Evolutionary conservation across 2,329 filamentous ascomycete genomes (phyloP), one percentile per base, ranked within the genome.

Genomic region (Cladosporium halotolerans): DNA sequence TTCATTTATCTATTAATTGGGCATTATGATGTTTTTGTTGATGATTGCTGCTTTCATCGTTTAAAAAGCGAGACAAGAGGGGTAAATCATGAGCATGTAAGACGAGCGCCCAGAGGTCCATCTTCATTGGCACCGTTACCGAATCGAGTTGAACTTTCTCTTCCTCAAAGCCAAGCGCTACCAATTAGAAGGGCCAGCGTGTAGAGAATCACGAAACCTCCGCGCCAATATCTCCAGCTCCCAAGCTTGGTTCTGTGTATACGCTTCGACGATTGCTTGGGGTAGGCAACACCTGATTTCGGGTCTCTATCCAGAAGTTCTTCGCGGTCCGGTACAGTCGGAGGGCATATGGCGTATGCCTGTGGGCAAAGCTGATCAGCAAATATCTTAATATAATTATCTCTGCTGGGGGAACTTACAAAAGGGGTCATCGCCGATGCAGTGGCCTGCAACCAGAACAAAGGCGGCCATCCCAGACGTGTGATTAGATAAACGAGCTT

Each of bases 391-490:
- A 14, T 39, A 3, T 14, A 14, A 39, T 13, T 13, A 14, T 14
- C 10, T 34, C 34, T 36, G 7, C 10, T 11, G n/a, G 1, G 34
- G 1, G 7, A 9, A 39, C 36, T 39, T 39, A 39, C 72, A 43
- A 85, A 73, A 0, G 82, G 82, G 2, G 53, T 44, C 48, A 57
- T 42, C 6, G 48, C 50, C 2, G 55, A 57, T 13, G 40, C 52
- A 5, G 55, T 28, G 46, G 55, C 43, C 38, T 57, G 53, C 9
- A 82, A 60, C 68, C 80, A 83, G 0, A 79, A 77, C 41, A 83
- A 61, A 0, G 81, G 81, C 5, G 80, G 80, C 81, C 81, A 84
- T 68, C 79, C 79, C 10, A 79, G 79, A 63, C 83, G 80, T 0
- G 80, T 82, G 39, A 84, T 63, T 3, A 85, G 69, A 58, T 74